Percentiles rank a stretch among this genome's conserved stretches.
phyloP scores from a whole-genome alignment of 2,329 filamentous ascomycete species.

The Claviceps fusiformis region DNA sequence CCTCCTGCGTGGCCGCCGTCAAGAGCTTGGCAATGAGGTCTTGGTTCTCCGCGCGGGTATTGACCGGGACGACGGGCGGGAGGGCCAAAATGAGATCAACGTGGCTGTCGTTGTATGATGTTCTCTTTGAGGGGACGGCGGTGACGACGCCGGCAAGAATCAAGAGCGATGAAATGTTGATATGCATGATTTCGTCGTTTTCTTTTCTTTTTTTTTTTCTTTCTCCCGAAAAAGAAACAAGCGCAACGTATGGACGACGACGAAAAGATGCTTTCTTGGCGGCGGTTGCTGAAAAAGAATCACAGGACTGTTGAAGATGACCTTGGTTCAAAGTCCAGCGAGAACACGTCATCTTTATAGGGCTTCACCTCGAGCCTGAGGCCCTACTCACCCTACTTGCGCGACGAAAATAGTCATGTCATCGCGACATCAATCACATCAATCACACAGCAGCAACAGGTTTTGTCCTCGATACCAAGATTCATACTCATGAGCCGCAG shows the following conservation, averaged over 20 bases:
- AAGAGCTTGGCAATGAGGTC: constrained; percentile 17
- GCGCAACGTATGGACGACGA: too few relatives aligned
- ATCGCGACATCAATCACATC: background rate
- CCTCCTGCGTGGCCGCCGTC: constrained; percentile 16
- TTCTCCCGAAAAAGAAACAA: too few relatives aligned
- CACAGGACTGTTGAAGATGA: background rate
- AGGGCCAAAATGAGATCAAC: constrained; percentile 11
- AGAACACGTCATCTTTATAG: background rate
- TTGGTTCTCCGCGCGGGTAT: constrained; percentile 14
- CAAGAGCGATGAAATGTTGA: background rate
- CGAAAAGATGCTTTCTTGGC: too few relatives aligned
- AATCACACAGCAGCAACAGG: background rate
- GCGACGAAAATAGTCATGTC: background rate
- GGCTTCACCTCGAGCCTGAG: background rate
- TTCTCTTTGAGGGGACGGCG: background rate
- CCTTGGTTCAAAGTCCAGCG: background rate
- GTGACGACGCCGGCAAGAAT: constrained; percentile 1
- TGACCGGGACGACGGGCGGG: constrained; percentile 16
- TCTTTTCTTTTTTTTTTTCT: too few relatives aligned
- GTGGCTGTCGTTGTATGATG: background rate
- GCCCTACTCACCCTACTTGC: background rate
- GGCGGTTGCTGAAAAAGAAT: too few relatives aligned
- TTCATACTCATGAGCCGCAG: too few relatives aligned
- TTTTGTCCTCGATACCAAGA: too few relatives aligned
- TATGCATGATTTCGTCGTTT: background rate